Base-by-base conservation (phyloP, 768 basidiomycete genomes). In the Cystofilobasidium bisporidii region DNA sequence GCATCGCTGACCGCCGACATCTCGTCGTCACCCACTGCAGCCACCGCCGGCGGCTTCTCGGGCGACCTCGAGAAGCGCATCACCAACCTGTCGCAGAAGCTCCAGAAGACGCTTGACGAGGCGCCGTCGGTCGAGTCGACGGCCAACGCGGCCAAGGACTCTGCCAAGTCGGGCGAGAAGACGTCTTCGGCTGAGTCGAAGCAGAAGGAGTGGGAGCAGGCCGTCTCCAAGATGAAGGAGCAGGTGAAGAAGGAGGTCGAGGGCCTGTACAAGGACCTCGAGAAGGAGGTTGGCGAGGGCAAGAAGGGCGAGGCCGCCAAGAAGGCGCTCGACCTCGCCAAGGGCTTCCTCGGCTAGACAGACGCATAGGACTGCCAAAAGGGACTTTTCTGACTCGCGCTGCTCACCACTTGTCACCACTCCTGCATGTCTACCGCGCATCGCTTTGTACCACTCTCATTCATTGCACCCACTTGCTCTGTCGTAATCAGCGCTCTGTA, bases 211-310 rank as follows among this genome's bases (percentile, higher is more conserved):
- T 68, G 61, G 61, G 61, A 63, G 53, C 30, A 33, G 36, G 61
- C 67, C 33, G 22, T 63, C 43, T 40, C 57, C 55, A 58, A 63
- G 61, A 33, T 63, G 33, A 53, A 68, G 61, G 55, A 33, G 28
- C 50, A 63, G 15, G 38, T 61, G 2, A 68, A 63, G 67, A 57
- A 58, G 41, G 61, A 61, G 32, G 32, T 68, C 43, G 67, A 68
- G 43, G 67, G 67, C 17, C 55, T 61, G 1, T 24, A 45, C 53
- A 63, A 63, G 61, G 67, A 68, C 40, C n/a, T 68, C 38, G 61
- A 68, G 67, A 68, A 68, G 67, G 67, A 61, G 26, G 60, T 62
- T 22, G 61, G 61, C 28, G 43, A 63, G 18, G 65, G 60, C 9
- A 61, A 61, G 60, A 58, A 43, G 41, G 65, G 60, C 22, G 65